Evolutionary conservation across 495 filamentous ascomycete genomes (phyloP).

Genomic region (Hypomontagnella submonticulosa): DNA sequence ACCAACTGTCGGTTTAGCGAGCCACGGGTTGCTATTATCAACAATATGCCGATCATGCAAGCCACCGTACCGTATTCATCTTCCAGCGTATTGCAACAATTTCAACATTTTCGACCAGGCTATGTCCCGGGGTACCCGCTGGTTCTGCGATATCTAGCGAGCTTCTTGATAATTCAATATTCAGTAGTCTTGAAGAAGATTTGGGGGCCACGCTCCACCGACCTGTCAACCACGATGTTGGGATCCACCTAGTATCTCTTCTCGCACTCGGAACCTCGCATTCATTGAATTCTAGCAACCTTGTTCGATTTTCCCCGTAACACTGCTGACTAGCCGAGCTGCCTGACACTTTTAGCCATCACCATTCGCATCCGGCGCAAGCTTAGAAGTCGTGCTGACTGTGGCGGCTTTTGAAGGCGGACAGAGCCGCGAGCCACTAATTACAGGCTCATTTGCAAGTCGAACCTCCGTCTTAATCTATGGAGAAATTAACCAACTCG

Average conservation of each 20-base stretch:
- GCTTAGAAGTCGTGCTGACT: not conserved
- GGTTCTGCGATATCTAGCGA: not conserved
- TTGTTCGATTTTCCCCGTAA: conserved; percentile 6
- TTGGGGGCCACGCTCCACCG: too few relatives aligned
- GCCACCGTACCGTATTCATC: not conserved
- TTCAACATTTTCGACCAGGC: not conserved
- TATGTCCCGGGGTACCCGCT: too few relatives aligned
- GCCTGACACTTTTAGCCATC: not conserved
- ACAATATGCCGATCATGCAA: conserved; percentile 7
- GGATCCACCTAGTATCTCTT: too few relatives aligned
- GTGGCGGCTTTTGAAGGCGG: conserved; percentile 1
- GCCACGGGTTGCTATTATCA: conserved; percentile 15
- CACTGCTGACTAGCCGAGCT: not conserved
- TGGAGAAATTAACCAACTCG: conserved; percentile 14
- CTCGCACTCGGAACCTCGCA: too few relatives aligned
- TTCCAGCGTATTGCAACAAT: conserved; percentile 12
- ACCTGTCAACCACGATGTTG: too few relatives aligned
- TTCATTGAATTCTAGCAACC: too few relatives aligned
- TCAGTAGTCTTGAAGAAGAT: too few relatives aligned
- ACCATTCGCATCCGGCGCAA: not conserved
- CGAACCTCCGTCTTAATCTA: too few relatives aligned
- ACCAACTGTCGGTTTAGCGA: conserved; percentile 10
- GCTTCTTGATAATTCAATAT: too few relatives aligned
- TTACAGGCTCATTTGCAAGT: not conserved
- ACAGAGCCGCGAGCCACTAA: conserved; percentile 16